Evolutionary conservation across 306 rosid species (phyloP).

Genomic region (Fagus crenata): DNA sequence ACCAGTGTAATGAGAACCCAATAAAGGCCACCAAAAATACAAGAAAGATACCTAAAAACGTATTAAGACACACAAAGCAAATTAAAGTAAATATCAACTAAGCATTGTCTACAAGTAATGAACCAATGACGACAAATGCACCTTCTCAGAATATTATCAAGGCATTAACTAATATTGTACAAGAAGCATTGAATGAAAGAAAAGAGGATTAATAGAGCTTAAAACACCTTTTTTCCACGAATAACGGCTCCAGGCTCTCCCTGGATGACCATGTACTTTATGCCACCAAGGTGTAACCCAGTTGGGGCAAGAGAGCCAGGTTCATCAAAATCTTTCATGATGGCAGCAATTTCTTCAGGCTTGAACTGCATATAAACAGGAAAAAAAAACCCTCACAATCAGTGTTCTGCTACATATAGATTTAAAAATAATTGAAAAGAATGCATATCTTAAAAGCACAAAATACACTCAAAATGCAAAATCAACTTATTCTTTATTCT

Average conservation of each 20-base stretch:
- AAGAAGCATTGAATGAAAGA: neutral
- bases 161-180: neutral
- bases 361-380: constrained; percentile 36
- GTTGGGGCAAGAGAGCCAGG: constrained; percentile 61
- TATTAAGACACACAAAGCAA: neutral
- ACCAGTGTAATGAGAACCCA: neutral
- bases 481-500: neutral
- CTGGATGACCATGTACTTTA: constrained; percentile 64
- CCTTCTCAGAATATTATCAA: neutral
- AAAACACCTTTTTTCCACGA: constrained; percentile 59
- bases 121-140: neutral
- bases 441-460: neutral
- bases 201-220: neutral
- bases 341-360: constrained; percentile 45
- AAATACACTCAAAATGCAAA: neutral
- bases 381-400: neutral
- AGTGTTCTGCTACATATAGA: neutral
- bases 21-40: neutral
- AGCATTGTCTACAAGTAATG: neutral
- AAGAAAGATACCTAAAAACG: neutral
- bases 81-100: neutral
- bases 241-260: constrained; percentile 59
- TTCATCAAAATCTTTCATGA: constrained; percentile 50
- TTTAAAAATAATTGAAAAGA: neutral
- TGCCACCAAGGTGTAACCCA: constrained; percentile 54